phyloP scores from a whole-genome alignment of 805 yeast genomes.

The Nakazawaea populi region DNA sequence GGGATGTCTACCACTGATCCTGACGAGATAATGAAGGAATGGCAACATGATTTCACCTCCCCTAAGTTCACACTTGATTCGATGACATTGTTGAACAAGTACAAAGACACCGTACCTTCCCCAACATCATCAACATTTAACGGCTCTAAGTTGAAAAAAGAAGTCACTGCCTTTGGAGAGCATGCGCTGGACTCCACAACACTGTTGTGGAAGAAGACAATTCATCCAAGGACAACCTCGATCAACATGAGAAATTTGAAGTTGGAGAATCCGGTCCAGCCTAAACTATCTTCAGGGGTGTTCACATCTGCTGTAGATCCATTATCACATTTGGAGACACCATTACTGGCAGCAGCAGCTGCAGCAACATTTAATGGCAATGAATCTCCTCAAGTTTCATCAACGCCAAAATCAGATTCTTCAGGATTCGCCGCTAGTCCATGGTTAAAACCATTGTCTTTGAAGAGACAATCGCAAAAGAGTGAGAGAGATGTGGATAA shows the following conservation, averaged over 20 bases:
- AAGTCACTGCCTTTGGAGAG: conserved; percentile 18
- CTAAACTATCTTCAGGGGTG: conserved; percentile 25
- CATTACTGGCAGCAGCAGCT: background rate
- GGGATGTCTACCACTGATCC: conserved; percentile 21
- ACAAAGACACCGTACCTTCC: conserved; percentile 16
- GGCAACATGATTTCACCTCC: conserved; percentile 30
- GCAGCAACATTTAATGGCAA: background rate
- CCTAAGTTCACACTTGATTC: conserved; percentile 33
- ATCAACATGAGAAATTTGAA: conserved; percentile 18
- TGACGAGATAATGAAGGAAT: conserved; percentile 26
- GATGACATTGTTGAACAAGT: conserved; percentile 28
- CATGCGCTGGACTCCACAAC: conserved; percentile 23
- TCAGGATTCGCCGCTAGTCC: conserved; percentile 5
- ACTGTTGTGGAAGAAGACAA: conserved; percentile 24
- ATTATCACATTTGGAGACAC: background rate
- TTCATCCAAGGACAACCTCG: conserved; percentile 23
- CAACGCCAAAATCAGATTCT: background rate
- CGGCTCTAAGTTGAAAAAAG: conserved; percentile 13
- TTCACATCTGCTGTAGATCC: conserved; percentile 19
- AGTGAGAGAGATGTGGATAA: background rate
- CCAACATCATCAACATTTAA: conserved; percentile 22
- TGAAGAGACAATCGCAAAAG: conserved; percentile 7
- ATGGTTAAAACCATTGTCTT: conserved; percentile 13
- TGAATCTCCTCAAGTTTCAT: background rate
- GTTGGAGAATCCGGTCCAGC: conserved; percentile 30